Percentiles rank a stretch among this genome's conserved stretches.
Evolutionary conservation across 371 early-diverging fungal species (phyloP).

Genomic region (Actinomortierella wolfii): DNA sequence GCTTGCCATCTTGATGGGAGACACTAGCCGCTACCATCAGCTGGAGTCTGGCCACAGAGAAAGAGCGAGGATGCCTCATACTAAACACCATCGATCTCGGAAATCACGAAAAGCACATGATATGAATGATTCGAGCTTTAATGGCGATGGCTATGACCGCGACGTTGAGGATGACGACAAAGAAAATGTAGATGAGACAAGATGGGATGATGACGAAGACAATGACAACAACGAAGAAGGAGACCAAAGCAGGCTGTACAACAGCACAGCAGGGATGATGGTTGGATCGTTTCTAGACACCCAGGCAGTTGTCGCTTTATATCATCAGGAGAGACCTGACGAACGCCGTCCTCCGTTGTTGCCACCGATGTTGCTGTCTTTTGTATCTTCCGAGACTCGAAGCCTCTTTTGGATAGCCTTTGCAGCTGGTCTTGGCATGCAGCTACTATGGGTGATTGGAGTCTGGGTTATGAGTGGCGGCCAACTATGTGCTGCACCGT

Average conservation of each 20-base stretch:
- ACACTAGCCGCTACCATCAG: background rate
- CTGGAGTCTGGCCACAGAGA: background rate
- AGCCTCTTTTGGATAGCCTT: slow-evolving; percentile 23
- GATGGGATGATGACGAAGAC: slow-evolving; percentile 6
- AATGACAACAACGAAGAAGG: slow-evolving; percentile 4
- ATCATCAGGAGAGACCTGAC: background rate
- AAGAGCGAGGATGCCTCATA: background rate
- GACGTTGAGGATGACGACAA: background rate
- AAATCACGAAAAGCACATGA: background rate
- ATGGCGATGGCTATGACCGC: background rate
- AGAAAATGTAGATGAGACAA: background rate
- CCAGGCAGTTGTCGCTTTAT: background rate
- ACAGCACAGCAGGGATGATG: no score
- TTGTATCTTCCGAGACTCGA: no score
- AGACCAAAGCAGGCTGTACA: background rate
- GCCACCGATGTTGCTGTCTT: no score
- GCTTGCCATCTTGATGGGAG: slow-evolving; percentile 7
- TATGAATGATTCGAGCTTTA: background rate
- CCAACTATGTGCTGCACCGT: slow-evolving; percentile 12
- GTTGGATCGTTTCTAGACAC: no score
- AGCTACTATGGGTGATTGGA: slow-evolving; percentile 25
- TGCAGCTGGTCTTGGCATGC: slow-evolving; percentile 14
- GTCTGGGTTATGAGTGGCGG: slow-evolving; percentile 25
- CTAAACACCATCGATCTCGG: background rate
- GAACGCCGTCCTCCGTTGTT: background rate